These are phyloP conservation scores for Rhexocercosporidium sp. DNA, from an alignment of 2,329 filamentous ascomycete species.

Conservation along the genomic window DNA sequence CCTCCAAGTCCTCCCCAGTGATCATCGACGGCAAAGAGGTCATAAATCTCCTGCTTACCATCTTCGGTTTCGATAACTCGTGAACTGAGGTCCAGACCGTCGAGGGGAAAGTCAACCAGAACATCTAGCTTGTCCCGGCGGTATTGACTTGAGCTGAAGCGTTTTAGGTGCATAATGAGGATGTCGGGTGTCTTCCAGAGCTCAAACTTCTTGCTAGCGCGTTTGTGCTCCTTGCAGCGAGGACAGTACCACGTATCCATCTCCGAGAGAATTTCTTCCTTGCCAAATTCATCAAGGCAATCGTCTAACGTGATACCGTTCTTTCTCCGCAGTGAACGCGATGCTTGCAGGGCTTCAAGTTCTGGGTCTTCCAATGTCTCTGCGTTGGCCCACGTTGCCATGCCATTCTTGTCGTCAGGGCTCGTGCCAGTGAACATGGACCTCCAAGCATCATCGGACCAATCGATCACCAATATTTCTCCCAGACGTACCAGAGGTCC, in stretches of 20 bases:
- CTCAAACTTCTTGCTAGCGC: slow-evolving; percentile 95
- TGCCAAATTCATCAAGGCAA: slow-evolving; percentile 93
- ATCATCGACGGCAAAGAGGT: slow-evolving; percentile 94
- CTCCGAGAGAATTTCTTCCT: slow-evolving; percentile 90
- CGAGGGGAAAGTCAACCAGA: slow-evolving; percentile 87
- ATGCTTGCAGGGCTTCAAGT: slow-evolving; percentile 66
- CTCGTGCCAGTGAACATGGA: slow-evolving; percentile 63
- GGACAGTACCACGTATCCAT: slow-evolving; percentile 98
- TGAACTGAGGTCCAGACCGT: slow-evolving; percentile 80
- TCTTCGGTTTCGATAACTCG: slow-evolving; percentile 81
- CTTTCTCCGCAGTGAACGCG: slow-evolving; percentile 69
- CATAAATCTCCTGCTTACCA: slow-evolving; percentile 84
- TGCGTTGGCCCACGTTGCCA: slow-evolving; percentile 53
- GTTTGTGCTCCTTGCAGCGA: slow-evolving; percentile 89
- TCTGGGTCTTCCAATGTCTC: slow-evolving; percentile 62
- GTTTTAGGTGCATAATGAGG: slow-evolving; percentile 91
- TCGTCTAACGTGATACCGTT: slow-evolving; percentile 85
- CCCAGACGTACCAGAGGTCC: slow-evolving; percentile 77
- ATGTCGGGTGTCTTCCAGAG: slow-evolving; percentile 97
- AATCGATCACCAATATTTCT: slow-evolving; percentile 88
- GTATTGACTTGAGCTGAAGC: slow-evolving; percentile 84
- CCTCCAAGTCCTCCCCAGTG: slow-evolving; percentile 93
- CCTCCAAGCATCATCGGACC: slow-evolving; percentile 73
- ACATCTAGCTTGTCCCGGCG: slow-evolving; percentile 92
- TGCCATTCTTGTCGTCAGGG: slow-evolving; percentile 41